Evolutionary conservation across 108 stramenopile species (phyloP), one percentile per base, ranked within the genome.

Genomic region (Pseudonitzschia delicatissima): DNA sequence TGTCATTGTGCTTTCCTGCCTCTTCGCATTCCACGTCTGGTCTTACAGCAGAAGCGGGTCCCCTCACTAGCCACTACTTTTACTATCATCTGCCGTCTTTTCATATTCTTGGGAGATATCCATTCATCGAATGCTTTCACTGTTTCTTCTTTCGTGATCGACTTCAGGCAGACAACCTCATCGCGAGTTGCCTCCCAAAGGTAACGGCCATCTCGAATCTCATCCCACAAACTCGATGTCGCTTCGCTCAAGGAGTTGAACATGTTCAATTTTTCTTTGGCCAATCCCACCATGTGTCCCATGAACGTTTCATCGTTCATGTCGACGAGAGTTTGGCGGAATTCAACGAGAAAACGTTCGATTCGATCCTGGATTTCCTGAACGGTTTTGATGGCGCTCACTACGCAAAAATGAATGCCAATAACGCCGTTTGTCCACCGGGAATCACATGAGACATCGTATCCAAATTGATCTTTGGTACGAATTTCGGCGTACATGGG

Each of bases 231-330:
- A 35, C 64, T 62, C 48, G 50, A 59, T 5, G 72, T 73, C 74
- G 87, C 87, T 18, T 94, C 93, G 13, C 83, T 70, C 37, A 94
- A 65, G 20, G 88, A 91, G 49, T 91, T 83, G 65, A 77, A 86
- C 75, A 78, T 86, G 59, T 90, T 79, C 25, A 94, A 73, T 57
- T 94, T 94, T 52, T 84, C 76, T 58, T 82, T 91, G 26, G 90
- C 88, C 9, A 94, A 62, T 18, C 78, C 84, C 27, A 82, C 75
- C 26, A 94, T 44, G 64, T 94, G 78, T 49, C 84, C 84, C 73
- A 74, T 77, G 60, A 86, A 91, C 5, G 71, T 72, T 40, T 84
- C 65, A 0, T 73, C 26, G n/a, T 49, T 65, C 88, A 91, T 91
- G 11, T 66, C 68, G 0, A 82, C 62, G 21, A 75, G 51, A 17